These are phyloP conservation scores for Penicillium rolfsii DNA, from an alignment of 2,329 filamentous ascomycete genomes.

Conservation along the genomic window DNA sequence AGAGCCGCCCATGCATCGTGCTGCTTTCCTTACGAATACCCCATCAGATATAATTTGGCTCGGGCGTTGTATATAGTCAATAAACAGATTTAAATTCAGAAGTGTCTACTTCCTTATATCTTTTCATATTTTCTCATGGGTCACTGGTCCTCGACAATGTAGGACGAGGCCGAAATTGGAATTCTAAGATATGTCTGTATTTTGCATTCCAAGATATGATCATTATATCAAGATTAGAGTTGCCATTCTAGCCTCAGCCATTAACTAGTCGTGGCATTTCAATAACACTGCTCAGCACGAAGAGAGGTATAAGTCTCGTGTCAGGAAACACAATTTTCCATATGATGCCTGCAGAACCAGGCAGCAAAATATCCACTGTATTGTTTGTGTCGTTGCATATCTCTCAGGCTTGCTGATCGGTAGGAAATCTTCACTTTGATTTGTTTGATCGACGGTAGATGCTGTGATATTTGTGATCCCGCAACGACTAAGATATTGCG, in stretches of 20 bases:
- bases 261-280: no score
- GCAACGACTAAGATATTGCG: no score
- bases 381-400: background rate
- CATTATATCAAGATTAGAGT: no score
- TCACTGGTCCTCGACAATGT: no score
- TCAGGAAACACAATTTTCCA: background rate
- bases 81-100: background rate
- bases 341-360: background rate
- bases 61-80: background rate
- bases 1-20: background rate
- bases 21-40: slow-evolving; percentile 7
- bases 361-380: background rate
- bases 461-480: no score
- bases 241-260: no score
- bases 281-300: background rate
- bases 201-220: no score
- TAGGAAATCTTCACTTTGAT: background rate
- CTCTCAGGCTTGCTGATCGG: background rate
- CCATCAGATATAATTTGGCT: slow-evolving; percentile 3
- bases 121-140: no score
- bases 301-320: background rate
- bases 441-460: background rate
- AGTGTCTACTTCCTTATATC: background rate
- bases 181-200: no score
- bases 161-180: no score